Evolutionary conservation across 192 early-diverging fungal species (phyloP).

Genomic region (Phlyctochytrium bullatum): DNA sequence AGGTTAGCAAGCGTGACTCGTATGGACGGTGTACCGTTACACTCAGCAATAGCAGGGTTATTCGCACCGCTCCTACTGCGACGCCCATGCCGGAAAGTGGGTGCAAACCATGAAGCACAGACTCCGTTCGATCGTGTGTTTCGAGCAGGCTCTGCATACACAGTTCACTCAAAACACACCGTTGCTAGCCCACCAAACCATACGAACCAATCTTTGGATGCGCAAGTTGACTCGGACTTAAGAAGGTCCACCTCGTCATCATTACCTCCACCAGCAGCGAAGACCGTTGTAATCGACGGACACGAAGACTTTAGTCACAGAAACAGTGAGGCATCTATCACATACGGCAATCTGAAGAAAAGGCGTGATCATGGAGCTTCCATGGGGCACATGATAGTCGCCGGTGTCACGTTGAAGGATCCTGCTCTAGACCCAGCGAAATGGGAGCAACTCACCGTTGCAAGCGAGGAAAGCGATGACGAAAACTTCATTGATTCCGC

Average conservation of each 20-base stretch:
- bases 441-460: background rate
- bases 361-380: background rate
- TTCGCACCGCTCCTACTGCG: background rate
- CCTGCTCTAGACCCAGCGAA: background rate
- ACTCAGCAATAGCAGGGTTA: background rate
- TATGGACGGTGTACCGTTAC: background rate
- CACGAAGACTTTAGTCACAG: too few species aligned
- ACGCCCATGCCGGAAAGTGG: background rate
- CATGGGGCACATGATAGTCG: background rate
- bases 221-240: too few species aligned
- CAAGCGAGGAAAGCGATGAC: background rate
- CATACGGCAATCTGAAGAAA: background rate
- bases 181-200: background rate
- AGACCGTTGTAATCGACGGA: too few species aligned
- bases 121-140: background rate
- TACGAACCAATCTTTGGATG: too few species aligned
- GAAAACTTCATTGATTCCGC: background rate
- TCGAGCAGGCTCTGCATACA: background rate
- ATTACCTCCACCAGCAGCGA: too few species aligned
- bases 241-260: too few species aligned
- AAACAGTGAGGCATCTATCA: too few species aligned
- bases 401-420: background rate
- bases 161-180: background rate
- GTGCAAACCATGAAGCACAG: background rate
- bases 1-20: background rate